Percentiles rank a stretch among this genome's conserved stretches.
Conservation (phyloP, 257 asterid species). For the Nemophila menziesii region DNA sequence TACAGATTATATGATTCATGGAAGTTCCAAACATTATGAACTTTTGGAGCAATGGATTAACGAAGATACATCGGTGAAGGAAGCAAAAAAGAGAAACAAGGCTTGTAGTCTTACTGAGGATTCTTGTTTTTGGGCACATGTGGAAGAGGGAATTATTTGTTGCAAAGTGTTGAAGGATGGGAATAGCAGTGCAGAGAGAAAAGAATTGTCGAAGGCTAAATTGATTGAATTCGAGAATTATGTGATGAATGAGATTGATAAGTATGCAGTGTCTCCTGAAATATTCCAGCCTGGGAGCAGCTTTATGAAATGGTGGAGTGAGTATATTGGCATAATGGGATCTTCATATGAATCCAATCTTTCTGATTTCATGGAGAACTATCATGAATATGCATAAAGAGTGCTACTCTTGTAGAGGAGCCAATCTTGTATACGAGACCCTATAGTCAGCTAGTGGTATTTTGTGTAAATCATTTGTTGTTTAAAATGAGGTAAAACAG, state of each 20-base stretch:
- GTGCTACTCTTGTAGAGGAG: too few relatives aligned
- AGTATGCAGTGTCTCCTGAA: conserved; percentile 15
- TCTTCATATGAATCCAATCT: conserved; percentile 1
- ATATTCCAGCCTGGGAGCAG: conserved; percentile 12
- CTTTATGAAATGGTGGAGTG: conserved; percentile 20
- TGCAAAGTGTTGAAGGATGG: conserved; percentile 14
- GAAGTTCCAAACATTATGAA: conserved; percentile 17
- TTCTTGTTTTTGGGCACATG: conserved; percentile 30
- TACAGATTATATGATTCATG: conserved; percentile 11
- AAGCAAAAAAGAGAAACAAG: conserved; percentile 5
- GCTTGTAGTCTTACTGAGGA: conserved; percentile 18
- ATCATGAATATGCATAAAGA: not conserved
- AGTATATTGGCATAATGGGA: conserved; percentile 2
- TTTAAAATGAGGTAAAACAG: too few relatives aligned
- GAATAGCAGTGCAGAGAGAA: conserved; percentile 11
- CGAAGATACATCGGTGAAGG: conserved; percentile 7
- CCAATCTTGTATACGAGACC: too few relatives aligned
- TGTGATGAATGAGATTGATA: conserved; percentile 14
- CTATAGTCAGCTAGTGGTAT: too few relatives aligned
- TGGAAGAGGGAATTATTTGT: conserved; percentile 23
- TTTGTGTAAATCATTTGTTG: too few relatives aligned
- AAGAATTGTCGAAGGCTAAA: conserved; percentile 1
- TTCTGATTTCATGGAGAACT: conserved; percentile 6
- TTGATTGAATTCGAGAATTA: conserved; percentile 10
- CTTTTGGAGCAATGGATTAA: conserved; percentile 22